Evolutionary conservation across 495 filamentous ascomycete genomes (phyloP).

Genomic region (Trichoderma asperelloides): DNA sequence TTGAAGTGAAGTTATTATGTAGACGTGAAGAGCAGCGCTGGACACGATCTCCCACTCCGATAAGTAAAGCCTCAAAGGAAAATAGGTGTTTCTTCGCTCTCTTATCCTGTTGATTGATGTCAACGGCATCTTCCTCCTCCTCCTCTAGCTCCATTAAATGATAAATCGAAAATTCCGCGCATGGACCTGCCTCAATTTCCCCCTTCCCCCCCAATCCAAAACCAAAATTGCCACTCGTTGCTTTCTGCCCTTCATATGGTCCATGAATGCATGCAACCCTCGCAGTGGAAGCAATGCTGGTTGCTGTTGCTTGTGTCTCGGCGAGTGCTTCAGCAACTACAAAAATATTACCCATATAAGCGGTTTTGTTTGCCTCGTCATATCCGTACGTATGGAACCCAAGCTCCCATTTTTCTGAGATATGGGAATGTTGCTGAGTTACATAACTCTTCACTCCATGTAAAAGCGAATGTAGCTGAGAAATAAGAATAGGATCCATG

Average conservation of each 20-base stretch:
- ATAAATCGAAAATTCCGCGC: conserved; percentile 37
- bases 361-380: neutral
- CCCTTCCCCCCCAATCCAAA: conserved; percentile 16
- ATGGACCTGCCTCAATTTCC: conserved; percentile 29
- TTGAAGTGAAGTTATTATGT: neutral
- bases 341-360: conserved; percentile 22
- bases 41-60: neutral
- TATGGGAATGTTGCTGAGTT: conserved; percentile 14
- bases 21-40: neutral
- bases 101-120: conserved; percentile 12
- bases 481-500: conserved; percentile 24
- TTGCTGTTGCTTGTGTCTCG: conserved; percentile 31
- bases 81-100: neutral
- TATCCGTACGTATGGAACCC: conserved; percentile 35
- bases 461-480: conserved; percentile 22
- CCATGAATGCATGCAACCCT: conserved; percentile 31
- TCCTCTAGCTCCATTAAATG: conserved; percentile 35
- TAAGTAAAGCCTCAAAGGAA: neutral
- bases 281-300: conserved; percentile 26
- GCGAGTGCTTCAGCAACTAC: conserved; percentile 36
- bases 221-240: conserved; percentile 38
- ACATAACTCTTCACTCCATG: conserved; percentile 15
- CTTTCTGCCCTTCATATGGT: conserved; percentile 35
- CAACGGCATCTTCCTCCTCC: conserved; percentile 13
- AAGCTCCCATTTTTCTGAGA: conserved; percentile 21